Conservation (phyloP, 139 green algal genomes). For the Chlamydomonas sp. region DNA sequence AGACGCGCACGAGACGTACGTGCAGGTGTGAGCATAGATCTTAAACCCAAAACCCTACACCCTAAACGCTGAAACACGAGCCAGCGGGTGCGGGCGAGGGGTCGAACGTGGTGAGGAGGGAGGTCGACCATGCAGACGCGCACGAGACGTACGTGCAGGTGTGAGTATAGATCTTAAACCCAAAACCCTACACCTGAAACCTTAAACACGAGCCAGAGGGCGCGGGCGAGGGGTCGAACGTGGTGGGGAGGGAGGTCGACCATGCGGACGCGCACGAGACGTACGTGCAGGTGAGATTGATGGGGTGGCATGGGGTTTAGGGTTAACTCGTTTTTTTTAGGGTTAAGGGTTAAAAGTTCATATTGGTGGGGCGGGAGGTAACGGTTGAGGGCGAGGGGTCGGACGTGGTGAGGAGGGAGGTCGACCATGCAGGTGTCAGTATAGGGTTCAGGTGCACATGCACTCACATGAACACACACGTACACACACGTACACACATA, state of each 20-base stretch:
- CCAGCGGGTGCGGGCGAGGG: neutral
- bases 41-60: too few species aligned
- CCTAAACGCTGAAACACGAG: constrained; percentile 63
- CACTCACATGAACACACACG: too few species aligned
- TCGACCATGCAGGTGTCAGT: constrained; percentile 27
- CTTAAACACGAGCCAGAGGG: too few species aligned
- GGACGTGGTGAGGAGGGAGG: constrained; percentile 56
- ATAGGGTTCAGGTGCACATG: too few species aligned
- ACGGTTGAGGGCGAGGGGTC: constrained; percentile 18
- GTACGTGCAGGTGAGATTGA: constrained; percentile 64
- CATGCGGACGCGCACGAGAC: constrained; percentile 66
- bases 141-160: constrained; percentile 78
- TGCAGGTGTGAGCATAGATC: neutral
- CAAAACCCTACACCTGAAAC: too few species aligned
- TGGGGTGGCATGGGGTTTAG: too few species aligned
- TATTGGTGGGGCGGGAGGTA: neutral
- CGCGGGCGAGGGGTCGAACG: constrained; percentile 35
- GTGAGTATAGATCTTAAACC: too few species aligned
- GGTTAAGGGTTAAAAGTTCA: neutral
- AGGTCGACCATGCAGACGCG: constrained; percentile 29
- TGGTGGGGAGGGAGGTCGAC: constrained; percentile 45
- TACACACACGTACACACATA: too few species aligned
- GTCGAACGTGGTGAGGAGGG: constrained; percentile 57
- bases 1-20: neutral
- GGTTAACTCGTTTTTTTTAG: too few species aligned